A percentile compares a stretch with the other conserved stretches of the same genome.
Conservation (phyloP, 306 rosid genomes). For the Sechiopsis laciniata region DNA sequence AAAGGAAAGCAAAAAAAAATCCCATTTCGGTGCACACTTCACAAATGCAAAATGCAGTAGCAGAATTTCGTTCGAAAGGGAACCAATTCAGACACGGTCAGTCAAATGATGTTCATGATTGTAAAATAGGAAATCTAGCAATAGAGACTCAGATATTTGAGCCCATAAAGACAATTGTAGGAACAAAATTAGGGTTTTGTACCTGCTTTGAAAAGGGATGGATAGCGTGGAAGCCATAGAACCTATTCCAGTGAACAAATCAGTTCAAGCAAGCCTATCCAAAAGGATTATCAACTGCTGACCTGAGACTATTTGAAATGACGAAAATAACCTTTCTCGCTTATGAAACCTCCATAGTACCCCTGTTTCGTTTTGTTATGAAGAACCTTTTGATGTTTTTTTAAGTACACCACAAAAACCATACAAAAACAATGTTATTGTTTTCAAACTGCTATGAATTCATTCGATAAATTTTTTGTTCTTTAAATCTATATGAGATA, state of each 20-base stretch:
- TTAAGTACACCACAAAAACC: too few species aligned
- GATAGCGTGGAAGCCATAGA: constrained; percentile 9
- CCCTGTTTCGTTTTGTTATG: background rate
- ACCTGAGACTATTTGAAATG: background rate
- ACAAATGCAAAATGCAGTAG: background rate
- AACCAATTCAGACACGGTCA: background rate
- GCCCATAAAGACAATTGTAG: background rate
- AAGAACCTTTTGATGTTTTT: too few species aligned
- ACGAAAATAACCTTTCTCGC: constrained; percentile 9
- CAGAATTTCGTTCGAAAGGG: too few species aligned
- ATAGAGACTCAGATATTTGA: background rate
- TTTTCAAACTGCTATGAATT: too few species aligned
- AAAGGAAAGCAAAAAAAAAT: background rate
- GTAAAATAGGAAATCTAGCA: background rate
- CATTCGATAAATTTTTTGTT: too few species aligned
- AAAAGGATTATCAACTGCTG: background rate
- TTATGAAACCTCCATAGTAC: background rate
- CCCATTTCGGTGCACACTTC: background rate
- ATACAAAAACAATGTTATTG: too few species aligned
- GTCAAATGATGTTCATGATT: background rate
- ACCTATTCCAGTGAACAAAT: background rate
- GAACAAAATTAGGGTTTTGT: background rate
- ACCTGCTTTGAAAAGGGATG: constrained; percentile 14
- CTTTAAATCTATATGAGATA: too few species aligned
- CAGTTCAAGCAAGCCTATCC: background rate